A percentile compares a stretch with the other conserved stretches of the same genome.
Evolutionary conservation across 2,329 filamentous ascomycete genomes (phyloP).

Genomic region (Plectosphaerella sp.): DNA sequence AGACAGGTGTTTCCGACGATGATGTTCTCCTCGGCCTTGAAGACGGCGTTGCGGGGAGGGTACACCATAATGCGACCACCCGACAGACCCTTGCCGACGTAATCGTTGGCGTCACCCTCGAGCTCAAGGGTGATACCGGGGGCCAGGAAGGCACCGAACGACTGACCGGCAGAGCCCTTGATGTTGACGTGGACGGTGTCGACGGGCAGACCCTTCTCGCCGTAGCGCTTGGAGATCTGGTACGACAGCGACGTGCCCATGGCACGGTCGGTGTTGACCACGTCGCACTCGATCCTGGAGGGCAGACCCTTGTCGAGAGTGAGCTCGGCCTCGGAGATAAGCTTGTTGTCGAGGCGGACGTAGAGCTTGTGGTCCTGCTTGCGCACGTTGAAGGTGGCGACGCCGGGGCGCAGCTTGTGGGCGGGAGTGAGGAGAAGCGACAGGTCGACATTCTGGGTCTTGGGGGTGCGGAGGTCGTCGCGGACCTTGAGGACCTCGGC

Average conservation of each 20-base stretch:
- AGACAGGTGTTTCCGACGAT: constrained; percentile 91
- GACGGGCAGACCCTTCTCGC: constrained; percentile 80
- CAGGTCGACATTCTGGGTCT: constrained; percentile 90
- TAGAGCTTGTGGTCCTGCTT: constrained; percentile 96
- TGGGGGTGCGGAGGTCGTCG: constrained; percentile 80
- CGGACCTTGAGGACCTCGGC: constrained; percentile 82
- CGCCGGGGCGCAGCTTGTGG: constrained; percentile 90
- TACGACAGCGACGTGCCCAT: constrained; percentile 93
- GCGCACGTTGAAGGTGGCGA: constrained; percentile 94
- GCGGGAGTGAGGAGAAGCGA: constrained; percentile 91
- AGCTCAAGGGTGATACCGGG: constrained; percentile 92
- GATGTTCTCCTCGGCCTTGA: constrained; percentile 95
- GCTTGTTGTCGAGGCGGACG: constrained; percentile 90
- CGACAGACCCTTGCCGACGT: constrained; percentile 92
- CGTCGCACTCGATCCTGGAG: constrained; percentile 89
- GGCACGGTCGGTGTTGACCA: constrained; percentile 93
- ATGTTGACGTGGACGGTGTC: constrained; percentile 97
- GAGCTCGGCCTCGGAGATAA: constrained; percentile 91
- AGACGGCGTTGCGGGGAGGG: constrained; percentile 82
- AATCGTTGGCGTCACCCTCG: constrained; percentile 94
- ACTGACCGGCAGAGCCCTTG: constrained; percentile 93
- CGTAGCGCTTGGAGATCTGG: constrained; percentile 89
- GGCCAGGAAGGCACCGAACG: constrained; percentile 90
- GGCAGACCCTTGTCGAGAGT: constrained; percentile 92
- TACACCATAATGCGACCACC: constrained; percentile 92